Base-by-base conservation (phyloP, 176 grass and related monocot genomes). In the barley (Hordeum vulgare) region DNA sequence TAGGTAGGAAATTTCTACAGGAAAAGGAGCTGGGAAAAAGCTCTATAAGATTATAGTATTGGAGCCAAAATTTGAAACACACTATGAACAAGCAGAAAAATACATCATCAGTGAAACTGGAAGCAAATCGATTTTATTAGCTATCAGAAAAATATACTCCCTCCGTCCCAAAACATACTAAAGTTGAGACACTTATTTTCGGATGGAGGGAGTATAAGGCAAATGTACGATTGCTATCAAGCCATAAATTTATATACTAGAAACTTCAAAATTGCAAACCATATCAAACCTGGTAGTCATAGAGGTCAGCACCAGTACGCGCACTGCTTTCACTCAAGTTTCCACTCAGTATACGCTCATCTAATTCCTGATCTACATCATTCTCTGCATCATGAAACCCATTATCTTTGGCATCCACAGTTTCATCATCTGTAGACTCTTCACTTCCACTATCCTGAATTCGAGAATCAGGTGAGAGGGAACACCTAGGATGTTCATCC, bases 321-420 rank as follows among this genome's bases (percentile, higher is more conserved):
- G 86, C 91, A 74, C 93, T 99, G 67, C 81, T 99, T 89, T 96
- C 97, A 85, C 91, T 99, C 72, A 99, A 79, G 85, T 96, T 96
- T 87, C 97, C 97, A 29, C 93, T 96, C 74, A 89, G 68, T 77
- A 94, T 81, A 62, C 81, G 78, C 18, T 94, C 90, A 47, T 89
- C 84, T 85, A 94, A 62, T 81, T 96, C 97, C 63, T 89, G 93
- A 89, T 99, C 93, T 40, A 73, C 89, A 89, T 94, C 92, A 89
- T 92, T 92, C 86, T 96, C 97, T 79, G 88, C 93, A 86, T 96
- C 91, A 53, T 99, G 97, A 87, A 94, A 96, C 10, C 97, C 97
- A 89, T 92, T 99, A 54, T 83, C 93, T 84, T 94, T 94, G 41
- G 82, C 82, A 87, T 89, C 89, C 33, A 89, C 69, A 72, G 88